Base-by-base conservation (phyloP, 495 filamentous ascomycete species). In the Friedmanniomyces simplex region DNA sequence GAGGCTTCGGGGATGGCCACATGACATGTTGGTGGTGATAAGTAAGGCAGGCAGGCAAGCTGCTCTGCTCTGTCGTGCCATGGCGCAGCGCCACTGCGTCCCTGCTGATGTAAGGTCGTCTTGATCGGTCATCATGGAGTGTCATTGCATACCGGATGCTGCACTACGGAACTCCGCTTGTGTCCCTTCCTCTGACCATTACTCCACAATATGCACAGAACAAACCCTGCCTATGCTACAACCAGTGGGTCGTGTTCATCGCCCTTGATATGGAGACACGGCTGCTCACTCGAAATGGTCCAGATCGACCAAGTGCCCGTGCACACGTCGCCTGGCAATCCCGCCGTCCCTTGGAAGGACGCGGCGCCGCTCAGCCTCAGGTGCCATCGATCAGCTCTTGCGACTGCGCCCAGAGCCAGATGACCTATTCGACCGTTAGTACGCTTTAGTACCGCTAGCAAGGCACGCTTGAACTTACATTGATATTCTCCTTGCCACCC, bases 401-500 rank as follows among this genome's bases (percentile, higher is more conserved):
- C 51, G 32, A 51, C 54, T 61, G 36, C 58, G 52, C 4, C 58
- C 55, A 4, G 49, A 30, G 5, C 58, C 58, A 34, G 58, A 30
- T 12, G 58, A 61, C 58, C 54, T 61, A 26, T 46, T 20, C 13
- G n/a, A 8, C 11, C 39, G 28, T 50, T 18, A 46, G 42, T 18
- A 52, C 4, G 21, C 13, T 20, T 5, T 6, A 7, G 16, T 10
- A 36, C 25, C 34, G n/a, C 21, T n/a, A n/a, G n/a, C n/a, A n/a
- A n/a, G 28, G 20, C 14, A 42, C 30, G 26, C 25, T n/a, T n/a
- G 30, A 45, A 68, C 91, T 88, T 77, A 96, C 93, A 93, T 95
- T 86, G 91, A 96, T 65, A 98, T 84, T 66, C 91, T 79, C 68
- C 93, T 79, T 18, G 91, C 91, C 30, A 98, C 82, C 43, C 80